Evolutionary conservation across 192 early-diverging fungal genomes (phyloP).

Genomic region (Umbelopsis vinacea): DNA sequence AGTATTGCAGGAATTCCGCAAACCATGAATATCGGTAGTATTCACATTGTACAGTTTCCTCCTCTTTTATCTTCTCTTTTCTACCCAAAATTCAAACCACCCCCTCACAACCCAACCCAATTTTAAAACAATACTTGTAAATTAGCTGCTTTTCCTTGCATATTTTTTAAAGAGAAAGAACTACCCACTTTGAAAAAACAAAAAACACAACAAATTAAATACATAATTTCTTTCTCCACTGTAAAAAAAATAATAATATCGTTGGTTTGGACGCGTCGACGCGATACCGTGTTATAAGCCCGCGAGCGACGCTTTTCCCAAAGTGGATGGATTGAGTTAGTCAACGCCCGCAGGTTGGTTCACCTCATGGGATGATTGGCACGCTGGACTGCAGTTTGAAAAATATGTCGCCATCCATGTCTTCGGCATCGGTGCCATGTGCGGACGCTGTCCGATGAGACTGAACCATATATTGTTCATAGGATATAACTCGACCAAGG

Average conservation of each 20-base stretch:
- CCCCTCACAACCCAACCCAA: neutral
- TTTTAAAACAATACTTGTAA: conserved; percentile 14
- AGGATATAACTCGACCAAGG: too few relatives aligned
- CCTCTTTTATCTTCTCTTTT: neutral
- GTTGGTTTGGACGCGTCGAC: too few relatives aligned
- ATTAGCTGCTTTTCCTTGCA: conserved; percentile 15
- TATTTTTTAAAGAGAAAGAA: conserved; percentile 15
- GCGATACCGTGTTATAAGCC: too few relatives aligned
- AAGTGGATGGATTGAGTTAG: too few relatives aligned
- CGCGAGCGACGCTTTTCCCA: too few relatives aligned
- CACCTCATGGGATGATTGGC: too few relatives aligned
- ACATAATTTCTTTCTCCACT: neutral
- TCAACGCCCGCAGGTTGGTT: too few relatives aligned
- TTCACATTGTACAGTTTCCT: conserved; percentile 21
- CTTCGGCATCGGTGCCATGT: too few relatives aligned
- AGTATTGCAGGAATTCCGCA: conserved; percentile 88
- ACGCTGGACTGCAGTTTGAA: too few relatives aligned
- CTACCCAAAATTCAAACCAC: neutral
- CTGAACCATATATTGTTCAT: neutral
- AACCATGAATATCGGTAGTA: conserved; percentile 53
- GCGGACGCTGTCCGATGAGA: too few relatives aligned
- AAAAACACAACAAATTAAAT: conserved; percentile 2
- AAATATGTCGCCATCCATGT: too few relatives aligned
- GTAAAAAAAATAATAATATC: neutral
- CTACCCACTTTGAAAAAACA: neutral